Evolutionary conservation across 805 yeast genomes (phyloP), one percentile per base, ranked within the genome.

Genomic region (Hanseniaspora jakobsenii): DNA sequence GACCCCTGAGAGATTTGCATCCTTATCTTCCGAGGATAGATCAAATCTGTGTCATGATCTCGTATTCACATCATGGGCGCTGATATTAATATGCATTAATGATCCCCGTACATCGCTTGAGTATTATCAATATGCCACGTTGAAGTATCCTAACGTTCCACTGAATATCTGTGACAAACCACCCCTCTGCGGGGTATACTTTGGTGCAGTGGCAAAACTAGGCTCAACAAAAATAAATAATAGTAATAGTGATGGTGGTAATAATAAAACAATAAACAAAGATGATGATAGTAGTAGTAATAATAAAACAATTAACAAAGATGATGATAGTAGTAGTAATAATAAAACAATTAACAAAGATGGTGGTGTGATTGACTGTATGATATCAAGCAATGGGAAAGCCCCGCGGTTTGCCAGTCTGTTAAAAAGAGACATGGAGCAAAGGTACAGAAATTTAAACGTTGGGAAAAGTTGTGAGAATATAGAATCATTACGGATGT

Each of bases 121-220:
- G 18, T 52, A 60, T 1, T 58, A 56, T 39, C 43, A 49, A 6
- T 51, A 54, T 22, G 50, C 53, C 5, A 54, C 54, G 22, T 14
- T 36, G 10, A 41, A 38, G 14, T 56, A 54, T 28, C 41, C 49
- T 6, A 55, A 53, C 21, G 60, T 58, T 32, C 36, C 56, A 43
- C 53, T 61, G n/a, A 61, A 61, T 38, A 62, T 61, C 8, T 64
- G 64, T 6, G 65, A 61, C 39, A 55, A 56, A 13, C 64, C 64
- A 8, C 54, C 55, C 2, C 38, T 59, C 14, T 61, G 65, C 48
- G 62, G 59, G 43, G 55, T 59, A 18, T 60, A 57, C 41, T 61
- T 61, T 47, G 65, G 65, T 6, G 60, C 64, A 18, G 58, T 60
- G 36, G 43, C 55, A 9, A 52, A 49, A n/a, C 42, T 54, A 8